These are phyloP conservation scores for Anaeromyces robustus DNA, from an alignment of 192 early-diverging fungal genomes.

Conservation along the genomic window DNA sequence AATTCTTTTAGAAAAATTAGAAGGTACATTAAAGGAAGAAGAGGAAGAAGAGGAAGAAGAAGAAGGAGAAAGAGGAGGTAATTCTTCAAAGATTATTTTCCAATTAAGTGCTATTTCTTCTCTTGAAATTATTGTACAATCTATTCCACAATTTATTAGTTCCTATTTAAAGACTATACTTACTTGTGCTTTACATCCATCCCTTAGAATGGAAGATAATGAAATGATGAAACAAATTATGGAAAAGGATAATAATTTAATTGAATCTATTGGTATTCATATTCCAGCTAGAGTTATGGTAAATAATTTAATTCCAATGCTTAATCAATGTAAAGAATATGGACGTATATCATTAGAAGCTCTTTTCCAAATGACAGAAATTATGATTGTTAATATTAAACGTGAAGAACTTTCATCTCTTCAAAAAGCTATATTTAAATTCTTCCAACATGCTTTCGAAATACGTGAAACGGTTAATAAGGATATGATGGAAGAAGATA, in stretches of 20 bases:
- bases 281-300: constrained; percentile 22
- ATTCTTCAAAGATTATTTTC: constrained; percentile 13
- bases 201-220: constrained; percentile 12
- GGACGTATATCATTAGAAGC: constrained; percentile 30
- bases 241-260: constrained; percentile 5
- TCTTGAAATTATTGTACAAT: constrained; percentile 37
- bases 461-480: constrained; percentile 1
- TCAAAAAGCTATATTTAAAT: constrained; percentile 69
- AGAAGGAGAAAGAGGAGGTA: not conserved
- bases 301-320: constrained; percentile 33
- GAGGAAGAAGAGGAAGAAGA: not conserved
- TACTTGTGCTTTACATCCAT: constrained; percentile 28
- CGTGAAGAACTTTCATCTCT: constrained; percentile 46
- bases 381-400: constrained; percentile 45
- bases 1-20: constrained; percentile 29
- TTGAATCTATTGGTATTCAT: constrained; percentile 18
- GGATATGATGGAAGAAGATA: not conserved
- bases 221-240: not conserved
- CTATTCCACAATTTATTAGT: constrained; percentile 59
- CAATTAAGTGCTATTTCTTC: constrained; percentile 34
- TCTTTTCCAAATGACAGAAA: constrained; percentile 50
- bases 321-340: constrained; percentile 8
- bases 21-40: not conserved
- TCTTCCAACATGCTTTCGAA: constrained; percentile 50
- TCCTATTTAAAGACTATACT: constrained; percentile 49